phyloP scores from a whole-genome alignment of 2,329 filamentous ascomycete species.

The Aciculosporium take region DNA sequence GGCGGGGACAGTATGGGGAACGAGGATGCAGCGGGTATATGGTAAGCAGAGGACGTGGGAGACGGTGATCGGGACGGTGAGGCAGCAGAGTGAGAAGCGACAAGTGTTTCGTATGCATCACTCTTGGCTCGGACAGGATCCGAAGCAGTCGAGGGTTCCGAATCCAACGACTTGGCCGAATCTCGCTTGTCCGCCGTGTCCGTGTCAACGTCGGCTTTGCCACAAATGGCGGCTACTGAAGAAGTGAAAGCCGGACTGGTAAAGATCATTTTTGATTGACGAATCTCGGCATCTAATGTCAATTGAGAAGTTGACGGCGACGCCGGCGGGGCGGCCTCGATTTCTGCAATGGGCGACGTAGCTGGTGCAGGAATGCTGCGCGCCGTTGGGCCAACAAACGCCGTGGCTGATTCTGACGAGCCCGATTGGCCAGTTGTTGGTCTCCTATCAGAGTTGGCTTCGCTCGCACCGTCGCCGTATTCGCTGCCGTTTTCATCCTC shows the following conservation, averaged over 20 bases:
- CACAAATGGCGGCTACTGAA: slow-evolving; percentile 24
- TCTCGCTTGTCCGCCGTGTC: slow-evolving; percentile 29
- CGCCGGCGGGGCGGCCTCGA: slow-evolving; percentile 8
- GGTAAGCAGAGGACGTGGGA: background rate
- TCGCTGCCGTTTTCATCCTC: slow-evolving; percentile 23
- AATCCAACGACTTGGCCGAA: slow-evolving; percentile 35
- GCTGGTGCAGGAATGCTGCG: background rate
- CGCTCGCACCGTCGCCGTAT: slow-evolving; percentile 7
- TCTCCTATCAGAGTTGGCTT: slow-evolving; percentile 2
- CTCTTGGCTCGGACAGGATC: slow-evolving; percentile 10
- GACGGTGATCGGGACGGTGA: slow-evolving; percentile 4
- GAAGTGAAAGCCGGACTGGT: slow-evolving; percentile 23
- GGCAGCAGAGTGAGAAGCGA: slow-evolving; percentile 5
- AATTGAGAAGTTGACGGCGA: slow-evolving; percentile 12
- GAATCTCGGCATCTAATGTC: slow-evolving; percentile 24
- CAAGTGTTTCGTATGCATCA: background rate
- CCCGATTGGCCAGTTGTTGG: slow-evolving; percentile 5
- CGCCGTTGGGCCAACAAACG: background rate
- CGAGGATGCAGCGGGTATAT: background rate
- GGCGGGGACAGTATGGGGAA: slow-evolving; percentile 3
- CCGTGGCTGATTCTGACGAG: slow-evolving; percentile 4
- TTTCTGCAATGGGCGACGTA: slow-evolving; percentile 8
- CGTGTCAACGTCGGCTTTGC: slow-evolving; percentile 14
- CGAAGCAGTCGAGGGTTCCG: slow-evolving; percentile 16
- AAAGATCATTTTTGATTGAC: slow-evolving; percentile 27